phyloP scores from a whole-genome alignment of 169 alveolate genomes.

The Plasmodium billcollinsi region DNA sequence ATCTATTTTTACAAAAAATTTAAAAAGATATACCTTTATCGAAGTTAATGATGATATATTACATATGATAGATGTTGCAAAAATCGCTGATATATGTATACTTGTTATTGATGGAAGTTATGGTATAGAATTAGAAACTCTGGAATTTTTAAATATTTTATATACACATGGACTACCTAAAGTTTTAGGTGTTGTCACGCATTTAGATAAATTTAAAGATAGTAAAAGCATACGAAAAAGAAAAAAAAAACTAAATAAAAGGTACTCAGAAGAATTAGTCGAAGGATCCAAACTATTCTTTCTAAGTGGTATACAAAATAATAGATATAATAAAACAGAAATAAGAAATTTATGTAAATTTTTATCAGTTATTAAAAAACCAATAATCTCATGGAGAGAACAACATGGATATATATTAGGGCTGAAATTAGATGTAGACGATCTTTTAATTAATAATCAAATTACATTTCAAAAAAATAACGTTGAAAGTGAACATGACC shows the following conservation, averaged over 20 bases:
- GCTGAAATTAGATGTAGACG: constrained; percentile 93
- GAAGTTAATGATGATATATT: constrained; percentile 97
- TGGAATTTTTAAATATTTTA: constrained; percentile 97
- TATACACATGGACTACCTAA: constrained; percentile 95
- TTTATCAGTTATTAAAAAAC: constrained; percentile 94
- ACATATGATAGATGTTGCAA: constrained; percentile 98
- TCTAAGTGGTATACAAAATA: constrained; percentile 95
- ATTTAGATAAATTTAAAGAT: constrained; percentile 95
- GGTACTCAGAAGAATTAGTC: constrained; percentile 98
- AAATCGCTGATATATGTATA: constrained; percentile 98
- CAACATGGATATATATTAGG: constrained; percentile 97
- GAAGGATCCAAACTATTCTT: constrained; percentile 98
- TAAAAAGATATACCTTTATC: constrained; percentile 95
- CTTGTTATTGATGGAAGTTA: constrained; percentile 96
- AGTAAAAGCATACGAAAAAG: constrained; percentile 94
- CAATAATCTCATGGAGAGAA: constrained; percentile 95
- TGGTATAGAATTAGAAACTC: constrained; percentile 99
- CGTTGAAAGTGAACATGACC: no score
- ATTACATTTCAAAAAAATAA: not conserved
- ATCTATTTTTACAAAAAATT: constrained; percentile 95
- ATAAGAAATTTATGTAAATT: constrained; percentile 96
- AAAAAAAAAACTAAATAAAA: constrained; percentile 95
- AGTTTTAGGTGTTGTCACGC: constrained; percentile 97
- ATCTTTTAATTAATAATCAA: not conserved
- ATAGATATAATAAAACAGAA: constrained; percentile 94